These are phyloP conservation scores for Hymenoscyphus repandus DNA, from an alignment of 2,329 filamentous ascomycete species.

Conservation along the genomic window DNA sequence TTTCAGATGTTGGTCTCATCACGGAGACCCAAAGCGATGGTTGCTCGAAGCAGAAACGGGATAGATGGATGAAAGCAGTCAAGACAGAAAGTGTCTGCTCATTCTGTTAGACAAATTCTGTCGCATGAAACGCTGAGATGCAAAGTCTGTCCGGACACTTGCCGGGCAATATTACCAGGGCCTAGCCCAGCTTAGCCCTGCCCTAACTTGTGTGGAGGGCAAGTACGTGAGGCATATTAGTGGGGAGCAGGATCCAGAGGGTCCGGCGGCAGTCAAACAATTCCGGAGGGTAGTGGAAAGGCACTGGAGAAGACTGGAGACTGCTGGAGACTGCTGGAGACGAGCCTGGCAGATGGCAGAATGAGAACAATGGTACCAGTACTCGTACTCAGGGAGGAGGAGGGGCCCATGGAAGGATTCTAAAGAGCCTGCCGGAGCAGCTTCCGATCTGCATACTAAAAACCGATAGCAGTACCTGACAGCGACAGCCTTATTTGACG, in stretches of 20 bases:
- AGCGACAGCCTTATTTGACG: neutral
- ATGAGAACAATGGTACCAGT: too few species aligned
- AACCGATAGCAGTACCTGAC: neutral
- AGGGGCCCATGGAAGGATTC: neutral
- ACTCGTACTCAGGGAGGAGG: neutral
- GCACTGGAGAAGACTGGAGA: too few species aligned
- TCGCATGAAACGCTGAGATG: neutral
- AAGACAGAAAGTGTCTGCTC: neutral
- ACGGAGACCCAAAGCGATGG: neutral
- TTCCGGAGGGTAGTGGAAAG: neutral
- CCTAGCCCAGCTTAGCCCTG: neutral
- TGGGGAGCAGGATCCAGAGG: neutral
- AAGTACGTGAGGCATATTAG: neutral
- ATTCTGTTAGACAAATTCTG: neutral
- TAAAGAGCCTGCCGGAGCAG: neutral
- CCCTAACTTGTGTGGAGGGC: neutral
- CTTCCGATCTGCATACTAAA: neutral
- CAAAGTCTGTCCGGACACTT: neutral
- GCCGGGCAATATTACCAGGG: neutral
- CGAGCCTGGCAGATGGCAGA: too few species aligned
- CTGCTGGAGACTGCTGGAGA: too few species aligned
- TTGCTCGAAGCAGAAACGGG: neutral
- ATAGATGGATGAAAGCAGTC: neutral
- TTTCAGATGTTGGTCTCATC: neutral
- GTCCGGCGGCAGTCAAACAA: neutral